Evolutionary conservation across 352 stramenopile genomes (phyloP), one percentile per base, ranked within the genome.

Genomic region (Globisporangium parvum): DNA sequence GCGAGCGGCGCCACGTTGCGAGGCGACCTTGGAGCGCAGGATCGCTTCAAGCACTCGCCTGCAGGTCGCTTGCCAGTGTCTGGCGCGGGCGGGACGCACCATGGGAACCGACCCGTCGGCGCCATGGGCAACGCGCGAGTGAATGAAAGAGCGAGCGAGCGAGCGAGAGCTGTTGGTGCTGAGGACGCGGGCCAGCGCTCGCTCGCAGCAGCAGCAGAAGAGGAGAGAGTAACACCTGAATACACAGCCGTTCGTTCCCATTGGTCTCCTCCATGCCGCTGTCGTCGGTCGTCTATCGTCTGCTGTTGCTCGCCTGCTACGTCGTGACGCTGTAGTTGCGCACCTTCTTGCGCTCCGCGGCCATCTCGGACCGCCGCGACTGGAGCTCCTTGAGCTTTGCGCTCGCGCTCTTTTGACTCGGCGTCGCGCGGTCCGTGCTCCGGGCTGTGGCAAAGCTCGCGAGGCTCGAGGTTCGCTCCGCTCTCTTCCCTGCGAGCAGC

Each of bases 371-470:
- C 28, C 77, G 76, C 45, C 88, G 88, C 33, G 66, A 69, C 47
- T 92, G 82, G 49, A 93, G 47, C 35, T 90, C 66, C 58, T 88
- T 84, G 18, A 90, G 68, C 44, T 87, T 89, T 49, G 77, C 77
- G 51, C 87, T 79, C 20, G 65, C 75, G 15, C 51, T 75, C 28
- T 74, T 75, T 49, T 92, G 82, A 46, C 77, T 85, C 6, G 54
- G 56, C 12, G 82, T 91, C 59, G 80, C 82, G 18, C 82, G 71
- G 47, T 85, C 75, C 42, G 64, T 56, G 12, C 47, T 51, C 12
- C 3, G 0, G 3, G 3, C 31, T 3, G 51, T 40, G 3, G 62
- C 56, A 41, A 76, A 80, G 0, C 51, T 73, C 23, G 75, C 53
- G 15, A 85, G 65, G 35, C 61, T 85, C 18, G 66, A 53, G 15